phyloP scores from a whole-genome alignment of 306 rosid genomes.

The Lupinus albus region DNA sequence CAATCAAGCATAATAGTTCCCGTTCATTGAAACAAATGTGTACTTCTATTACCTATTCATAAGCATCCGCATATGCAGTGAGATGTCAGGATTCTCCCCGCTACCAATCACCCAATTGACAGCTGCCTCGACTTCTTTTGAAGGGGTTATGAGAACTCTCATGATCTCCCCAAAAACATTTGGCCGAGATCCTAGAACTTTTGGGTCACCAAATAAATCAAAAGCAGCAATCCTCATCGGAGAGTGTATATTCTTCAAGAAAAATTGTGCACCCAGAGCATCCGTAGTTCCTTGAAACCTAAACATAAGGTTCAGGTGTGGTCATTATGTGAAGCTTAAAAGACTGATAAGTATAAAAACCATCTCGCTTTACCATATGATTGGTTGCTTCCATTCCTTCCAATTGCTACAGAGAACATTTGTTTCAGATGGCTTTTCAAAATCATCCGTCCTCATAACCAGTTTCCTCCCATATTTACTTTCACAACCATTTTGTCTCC shows the following conservation, averaged over 20 bases:
- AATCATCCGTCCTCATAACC: slow-evolving; percentile 86
- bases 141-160: slow-evolving; percentile 86
- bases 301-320: slow-evolving; percentile 46
- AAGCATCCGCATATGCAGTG: slow-evolving; percentile 96
- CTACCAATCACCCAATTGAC: slow-evolving; percentile 75
- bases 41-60: slow-evolving; percentile 65
- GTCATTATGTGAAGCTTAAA: slow-evolving; percentile 39
- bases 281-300: slow-evolving; percentile 98
- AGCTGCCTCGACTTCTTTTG: slow-evolving; percentile 78
- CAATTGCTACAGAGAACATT: slow-evolving; percentile 91
- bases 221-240: slow-evolving; percentile 79
- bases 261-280: slow-evolving; percentile 84
- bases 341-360: slow-evolving; percentile 31
- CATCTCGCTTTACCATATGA: slow-evolving; percentile 70
- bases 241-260: slow-evolving; percentile 85
- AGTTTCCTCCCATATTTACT: slow-evolving; percentile 68
- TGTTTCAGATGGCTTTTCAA: slow-evolving; percentile 83
- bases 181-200: slow-evolving; percentile 64
- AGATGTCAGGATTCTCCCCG: slow-evolving; percentile 77
- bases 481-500: slow-evolving; percentile 82
- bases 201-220: slow-evolving; percentile 75
- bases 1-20: slow-evolving; percentile 25
- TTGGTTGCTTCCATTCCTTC: slow-evolving; percentile 89
- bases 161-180: slow-evolving; percentile 94
- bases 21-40: slow-evolving; percentile 21